Percentiles rank a stretch among this genome's conserved stretches.
Conservation (phyloP, 1,139 yeast genomes). For the Spathaspora jeffriesii region DNA sequence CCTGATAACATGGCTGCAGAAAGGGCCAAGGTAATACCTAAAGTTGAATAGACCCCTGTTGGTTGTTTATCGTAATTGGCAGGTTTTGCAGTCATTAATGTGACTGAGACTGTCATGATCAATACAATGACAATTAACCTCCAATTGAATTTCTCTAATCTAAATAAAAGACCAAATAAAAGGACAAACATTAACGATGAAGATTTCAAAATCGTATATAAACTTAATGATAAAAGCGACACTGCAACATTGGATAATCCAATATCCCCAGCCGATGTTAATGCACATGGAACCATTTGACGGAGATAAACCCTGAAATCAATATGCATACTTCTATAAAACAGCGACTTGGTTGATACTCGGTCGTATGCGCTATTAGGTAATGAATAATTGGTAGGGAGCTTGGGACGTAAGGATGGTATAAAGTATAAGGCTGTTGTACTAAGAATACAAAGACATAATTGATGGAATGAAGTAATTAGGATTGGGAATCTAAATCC, state of each 20-base stretch:
- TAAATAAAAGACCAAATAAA: constrained; percentile 79
- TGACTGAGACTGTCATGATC: constrained; percentile 80
- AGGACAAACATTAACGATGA: constrained; percentile 85
- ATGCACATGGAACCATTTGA: constrained; percentile 79
- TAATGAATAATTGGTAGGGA: not conserved
- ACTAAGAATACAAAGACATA: constrained; percentile 59
- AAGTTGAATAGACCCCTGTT: constrained; percentile 21
- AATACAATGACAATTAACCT: constrained; percentile 66
- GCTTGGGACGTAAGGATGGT: constrained; percentile 51
- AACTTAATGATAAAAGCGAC: constrained; percentile 72
- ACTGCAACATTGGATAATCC: constrained; percentile 90
- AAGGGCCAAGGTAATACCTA: constrained; percentile 75
- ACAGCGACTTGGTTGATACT: not conserved
- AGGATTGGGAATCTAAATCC: constrained; percentile 82
- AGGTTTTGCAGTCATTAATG: constrained; percentile 73
- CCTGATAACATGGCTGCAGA: constrained; percentile 85
- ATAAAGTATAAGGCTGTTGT: constrained; percentile 39
- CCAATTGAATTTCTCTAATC: constrained; percentile 71
- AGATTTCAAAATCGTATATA: constrained; percentile 93
- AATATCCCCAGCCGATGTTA: constrained; percentile 91
- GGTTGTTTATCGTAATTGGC: constrained; percentile 9
- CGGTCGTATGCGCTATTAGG: not conserved
- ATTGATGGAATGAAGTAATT: constrained; percentile 84
- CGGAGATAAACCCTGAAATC: constrained; percentile 33
- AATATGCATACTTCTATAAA: constrained; percentile 13